Conservation (phyloP, 1,284 basidiomycete species). For the Moesziomyces sp. region DNA sequence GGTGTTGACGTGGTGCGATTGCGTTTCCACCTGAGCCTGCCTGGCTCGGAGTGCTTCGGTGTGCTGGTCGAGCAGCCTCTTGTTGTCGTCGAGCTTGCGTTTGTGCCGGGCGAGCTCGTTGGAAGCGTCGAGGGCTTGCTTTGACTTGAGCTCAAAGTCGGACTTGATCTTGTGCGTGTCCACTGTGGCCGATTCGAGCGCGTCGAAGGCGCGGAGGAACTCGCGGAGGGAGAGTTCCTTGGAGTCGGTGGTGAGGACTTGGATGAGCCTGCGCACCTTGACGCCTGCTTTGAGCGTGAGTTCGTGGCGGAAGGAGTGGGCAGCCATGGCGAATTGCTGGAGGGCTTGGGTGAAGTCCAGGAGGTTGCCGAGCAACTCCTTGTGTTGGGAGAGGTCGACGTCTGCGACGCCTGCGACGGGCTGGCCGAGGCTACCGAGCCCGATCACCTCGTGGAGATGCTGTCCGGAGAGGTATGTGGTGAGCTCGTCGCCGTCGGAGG, state of each 20-base stretch:
- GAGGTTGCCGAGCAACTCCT: conserved; percentile 29
- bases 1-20: no score
- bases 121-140: no score
- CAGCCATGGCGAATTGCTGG: conserved; percentile 34
- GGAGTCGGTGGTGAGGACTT: conserved; percentile 15
- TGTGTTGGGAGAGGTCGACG: not conserved
- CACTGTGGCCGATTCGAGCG: not conserved
- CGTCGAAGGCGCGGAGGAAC: not conserved
- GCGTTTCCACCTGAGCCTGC: no score
- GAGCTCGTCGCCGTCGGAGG: conserved; percentile 42
- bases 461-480: conserved; percentile 29
- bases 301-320: conserved; percentile 9
- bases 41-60: no score
- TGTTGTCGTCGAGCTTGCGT: no score
- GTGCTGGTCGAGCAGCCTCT: no score
- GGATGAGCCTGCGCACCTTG: conserved; percentile 24
- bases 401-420: not conserved
- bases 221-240: no score
- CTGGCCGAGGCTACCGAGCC: not conserved
- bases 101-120: no score
- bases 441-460: conserved; percentile 1
- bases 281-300: conserved; percentile 18
- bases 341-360: conserved; percentile 34
- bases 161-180: no score
- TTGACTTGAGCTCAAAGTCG: no score